Evolutionary conservation across 2,329 filamentous ascomycete genomes (phyloP).

Genomic region (Myriosclerotinia scirpicola): DNA sequence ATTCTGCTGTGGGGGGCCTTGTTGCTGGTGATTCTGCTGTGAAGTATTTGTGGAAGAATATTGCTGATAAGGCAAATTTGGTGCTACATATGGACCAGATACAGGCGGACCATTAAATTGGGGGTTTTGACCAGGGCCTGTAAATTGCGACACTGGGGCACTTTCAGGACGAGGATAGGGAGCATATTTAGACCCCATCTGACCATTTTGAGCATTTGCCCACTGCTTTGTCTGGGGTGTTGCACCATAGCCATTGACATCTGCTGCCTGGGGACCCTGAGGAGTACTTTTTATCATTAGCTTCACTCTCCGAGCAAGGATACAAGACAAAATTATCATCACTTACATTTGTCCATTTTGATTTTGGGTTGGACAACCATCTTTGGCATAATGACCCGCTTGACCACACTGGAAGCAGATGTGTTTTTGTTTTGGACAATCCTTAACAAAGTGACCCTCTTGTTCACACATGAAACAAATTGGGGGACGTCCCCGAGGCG

Average conservation of each 20-base stretch:
- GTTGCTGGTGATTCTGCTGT: conserved; percentile 27
- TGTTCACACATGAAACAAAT: conserved; percentile 56
- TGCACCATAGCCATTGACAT: conserved; percentile 13
- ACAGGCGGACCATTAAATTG: conserved; percentile 13
- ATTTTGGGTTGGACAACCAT: conserved; percentile 51
- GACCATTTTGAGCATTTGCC: conserved; percentile 22
- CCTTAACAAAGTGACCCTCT: conserved; percentile 53
- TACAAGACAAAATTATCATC: conserved; percentile 29
- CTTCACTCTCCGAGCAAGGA: neutral
- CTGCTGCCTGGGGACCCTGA: conserved; percentile 12
- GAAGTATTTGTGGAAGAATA: conserved; percentile 29
- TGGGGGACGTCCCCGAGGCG: conserved; percentile 36
- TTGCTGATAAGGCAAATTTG: conserved; percentile 34
- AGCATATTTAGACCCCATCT: conserved; percentile 26
- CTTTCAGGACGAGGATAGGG: conserved; percentile 7
- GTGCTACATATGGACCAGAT: conserved; percentile 24
- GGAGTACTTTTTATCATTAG: conserved; percentile 23
- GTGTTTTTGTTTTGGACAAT: conserved; percentile 53
- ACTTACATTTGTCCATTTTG: conserved; percentile 52
- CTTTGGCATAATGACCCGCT: conserved; percentile 53
- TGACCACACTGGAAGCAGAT: conserved; percentile 56
- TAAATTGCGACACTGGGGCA: conserved; percentile 14
- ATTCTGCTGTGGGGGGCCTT: conserved; percentile 26
- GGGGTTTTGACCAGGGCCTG: conserved; percentile 6
- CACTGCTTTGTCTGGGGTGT: conserved; percentile 22